Percentiles rank a stretch among this genome's conserved stretches.
Conservation (phyloP, 2,329 filamentous ascomycete species). For the Neoscytalidium dimidiatum region DNA sequence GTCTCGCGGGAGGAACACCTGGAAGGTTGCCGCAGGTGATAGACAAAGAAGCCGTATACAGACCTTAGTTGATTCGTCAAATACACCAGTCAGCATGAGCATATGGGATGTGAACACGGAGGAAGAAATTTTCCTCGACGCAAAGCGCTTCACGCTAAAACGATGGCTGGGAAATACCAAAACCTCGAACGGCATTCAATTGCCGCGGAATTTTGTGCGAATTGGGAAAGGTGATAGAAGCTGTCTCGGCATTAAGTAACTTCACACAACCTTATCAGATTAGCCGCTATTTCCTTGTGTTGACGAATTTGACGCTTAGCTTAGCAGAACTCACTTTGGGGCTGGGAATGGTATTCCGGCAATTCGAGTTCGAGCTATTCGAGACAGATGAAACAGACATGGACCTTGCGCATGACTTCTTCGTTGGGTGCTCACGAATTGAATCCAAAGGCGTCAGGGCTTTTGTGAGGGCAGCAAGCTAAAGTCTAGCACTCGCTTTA, state of each 20-base stretch:
- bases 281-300: background rate
- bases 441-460: slow-evolving; percentile 28
- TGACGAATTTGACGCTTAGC: background rate
- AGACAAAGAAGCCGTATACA: slow-evolving; percentile 25
- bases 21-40: slow-evolving; percentile 25
- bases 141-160: slow-evolving; percentile 39
- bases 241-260: slow-evolving; percentile 44
- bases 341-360: background rate
- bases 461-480: background rate
- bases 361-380: slow-evolving; percentile 13
- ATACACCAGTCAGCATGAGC: slow-evolving; percentile 41
- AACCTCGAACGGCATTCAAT: slow-evolving; percentile 33
- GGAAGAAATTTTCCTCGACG: slow-evolving; percentile 40
- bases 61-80: slow-evolving; percentile 29
- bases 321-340: background rate
- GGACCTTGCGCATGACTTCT: slow-evolving; percentile 24
- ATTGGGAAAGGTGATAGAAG: slow-evolving; percentile 45
- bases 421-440: slow-evolving; percentile 25
- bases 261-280: background rate
- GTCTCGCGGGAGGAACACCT: slow-evolving; percentile 41
- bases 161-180: slow-evolving; percentile 40
- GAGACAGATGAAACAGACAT: slow-evolving; percentile 23
- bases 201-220: slow-evolving; percentile 43
- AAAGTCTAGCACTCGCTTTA: too few relatives aligned
- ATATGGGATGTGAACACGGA: slow-evolving; percentile 39